Base-by-base conservation (phyloP, 1,284 basidiomycete genomes). In the Leccinum pachyderme region DNA sequence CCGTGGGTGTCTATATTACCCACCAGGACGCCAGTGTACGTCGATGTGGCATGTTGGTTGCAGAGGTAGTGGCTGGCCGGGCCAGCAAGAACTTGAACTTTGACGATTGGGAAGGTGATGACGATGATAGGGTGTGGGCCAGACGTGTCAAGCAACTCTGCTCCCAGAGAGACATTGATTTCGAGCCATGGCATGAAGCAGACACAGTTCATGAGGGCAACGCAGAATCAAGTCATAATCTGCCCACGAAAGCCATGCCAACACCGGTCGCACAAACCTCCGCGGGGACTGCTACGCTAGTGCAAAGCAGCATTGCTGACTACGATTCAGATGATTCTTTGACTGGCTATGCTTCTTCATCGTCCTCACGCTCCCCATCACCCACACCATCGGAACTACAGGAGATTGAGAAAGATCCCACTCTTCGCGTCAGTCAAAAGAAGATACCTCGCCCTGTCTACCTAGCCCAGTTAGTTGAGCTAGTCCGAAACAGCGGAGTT, bases 11-110 rank as follows among this genome's bases (percentile, higher is more conserved):
- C 6, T 96, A 95, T 65, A 84, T 97, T 43, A 79, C 78, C 0
- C 93, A 97, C 63, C 74, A 89, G 4, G 93, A 96, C 55, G 73
- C 79, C 4, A 79, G 82, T 2, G 80, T 97, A 12, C 86, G 95
- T 2, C 80, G 88, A n/a, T 88, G 93, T 60, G 96, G 96, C 2
- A 97, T 98, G 95, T 80, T 98, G 11, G 84, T 86, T 0, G 96
- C 92, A 0, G 96, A 99, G 70, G 75, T 89, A 49, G 79, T 90
- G 12, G 88, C 90, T 1, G 70, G 75, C 7, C 73, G 75, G 33
- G 75, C 77, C 4, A 79, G 83, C 0, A 89, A 88, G 69, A 78
- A 79, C 43, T 77, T 98, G 7, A 78, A 83, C 55, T 98, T 98
- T 60, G 85, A 81, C 0, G 82, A 80, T 41, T 98, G 96, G 96